phyloP scores from a whole-genome alignment of 306 rosid genomes.

The Malus sieversii region DNA sequence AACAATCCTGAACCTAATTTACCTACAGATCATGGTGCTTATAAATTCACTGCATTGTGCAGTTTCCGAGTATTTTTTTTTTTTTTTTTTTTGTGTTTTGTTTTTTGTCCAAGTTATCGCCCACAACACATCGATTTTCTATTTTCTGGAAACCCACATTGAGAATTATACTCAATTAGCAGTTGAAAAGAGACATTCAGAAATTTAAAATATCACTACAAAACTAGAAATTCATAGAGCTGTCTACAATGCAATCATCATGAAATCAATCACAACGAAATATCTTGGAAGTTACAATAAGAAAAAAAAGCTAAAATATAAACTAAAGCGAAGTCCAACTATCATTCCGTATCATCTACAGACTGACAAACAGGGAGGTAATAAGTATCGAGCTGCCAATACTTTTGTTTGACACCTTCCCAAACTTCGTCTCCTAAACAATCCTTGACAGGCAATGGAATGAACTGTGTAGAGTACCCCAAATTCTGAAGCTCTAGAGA shows the following conservation, averaged over 20 bases:
- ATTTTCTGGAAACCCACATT: not conserved
- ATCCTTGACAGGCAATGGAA: constrained; percentile 87
- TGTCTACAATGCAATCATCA: constrained; percentile 6
- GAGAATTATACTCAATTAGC: not conserved
- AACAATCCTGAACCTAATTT: not conserved
- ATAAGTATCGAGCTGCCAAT: constrained; percentile 96
- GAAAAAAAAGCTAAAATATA: not conserved
- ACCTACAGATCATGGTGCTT: not conserved
- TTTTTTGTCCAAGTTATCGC: not conserved
- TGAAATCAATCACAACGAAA: not conserved
- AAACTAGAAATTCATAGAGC: not conserved
- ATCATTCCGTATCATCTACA: constrained; percentile 43
- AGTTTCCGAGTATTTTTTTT: not conserved
- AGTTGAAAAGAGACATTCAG: not conserved
- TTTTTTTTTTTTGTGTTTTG: not conserved
- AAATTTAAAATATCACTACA: not conserved
- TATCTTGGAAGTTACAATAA: not conserved
- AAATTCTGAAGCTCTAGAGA: constrained; percentile 81
- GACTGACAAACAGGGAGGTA: constrained; percentile 89
- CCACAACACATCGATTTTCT: not conserved
- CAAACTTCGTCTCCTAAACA: constrained; percentile 77
- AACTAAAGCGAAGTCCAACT: constrained; percentile 1
- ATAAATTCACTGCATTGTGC: not conserved
- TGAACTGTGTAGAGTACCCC: constrained; percentile 80
- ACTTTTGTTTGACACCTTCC: constrained; percentile 93